phyloP scores from a whole-genome alignment of 2,329 filamentous ascomycete species.

The Cercospora sp. region DNA sequence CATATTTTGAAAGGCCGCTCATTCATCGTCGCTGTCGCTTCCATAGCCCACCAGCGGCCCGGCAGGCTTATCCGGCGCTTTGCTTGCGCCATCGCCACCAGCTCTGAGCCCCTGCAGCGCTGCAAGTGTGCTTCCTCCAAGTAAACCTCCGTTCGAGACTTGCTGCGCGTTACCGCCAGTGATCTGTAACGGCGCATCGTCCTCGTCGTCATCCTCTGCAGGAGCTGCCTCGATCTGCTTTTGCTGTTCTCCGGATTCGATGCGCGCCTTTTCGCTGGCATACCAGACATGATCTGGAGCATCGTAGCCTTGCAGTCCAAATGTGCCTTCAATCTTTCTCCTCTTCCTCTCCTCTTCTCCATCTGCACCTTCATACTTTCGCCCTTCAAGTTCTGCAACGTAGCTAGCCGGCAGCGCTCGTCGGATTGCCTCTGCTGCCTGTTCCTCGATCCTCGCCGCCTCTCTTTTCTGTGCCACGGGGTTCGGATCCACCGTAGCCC shows the following conservation, averaged over 20 bases:
- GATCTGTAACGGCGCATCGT: conserved; percentile 42
- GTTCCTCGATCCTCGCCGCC: conserved; percentile 84
- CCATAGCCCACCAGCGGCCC: conserved; percentile 85
- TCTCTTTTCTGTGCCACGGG: conserved; percentile 92
- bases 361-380: conserved; percentile 55
- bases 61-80: conserved; percentile 54
- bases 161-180: conserved; percentile 44
- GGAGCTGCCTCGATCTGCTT: conserved; percentile 39
- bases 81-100: conserved; percentile 50
- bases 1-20: neutral
- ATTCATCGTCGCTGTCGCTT: conserved; percentile 78
- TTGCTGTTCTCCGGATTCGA: conserved; percentile 58
- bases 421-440: conserved; percentile 90
- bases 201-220: conserved; percentile 39
- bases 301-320: conserved; percentile 87
- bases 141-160: conserved; percentile 61
- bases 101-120: conserved; percentile 64
- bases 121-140: conserved; percentile 78
- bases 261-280: conserved; percentile 69
- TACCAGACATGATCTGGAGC: conserved; percentile 94
- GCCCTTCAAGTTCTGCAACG: conserved; percentile 89
- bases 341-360: conserved; percentile 77
- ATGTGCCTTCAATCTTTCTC: conserved; percentile 83
- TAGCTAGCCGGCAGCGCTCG: conserved; percentile 85
- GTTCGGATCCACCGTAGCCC: conserved; percentile 96